phyloP scores from a whole-genome alignment of 805 yeast genomes.

The Yueomyces sinensis region DNA sequence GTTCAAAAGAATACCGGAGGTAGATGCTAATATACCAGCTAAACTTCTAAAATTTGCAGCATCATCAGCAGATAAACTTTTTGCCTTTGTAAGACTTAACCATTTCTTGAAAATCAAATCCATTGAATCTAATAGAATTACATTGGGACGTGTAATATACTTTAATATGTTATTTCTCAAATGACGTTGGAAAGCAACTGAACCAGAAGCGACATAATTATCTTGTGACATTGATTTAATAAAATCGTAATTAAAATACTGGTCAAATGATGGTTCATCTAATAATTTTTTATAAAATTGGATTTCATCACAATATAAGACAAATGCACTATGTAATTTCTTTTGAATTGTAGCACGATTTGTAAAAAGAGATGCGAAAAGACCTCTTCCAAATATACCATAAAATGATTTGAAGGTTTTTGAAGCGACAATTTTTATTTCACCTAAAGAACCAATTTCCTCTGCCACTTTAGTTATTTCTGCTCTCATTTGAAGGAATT shows the following conservation, averaged over 20 bases:
- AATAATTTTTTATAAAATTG: slow-evolving; percentile 16
- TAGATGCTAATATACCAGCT: slow-evolving; percentile 59
- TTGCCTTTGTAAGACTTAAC: slow-evolving; percentile 7
- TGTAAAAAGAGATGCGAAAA: slow-evolving; percentile 38
- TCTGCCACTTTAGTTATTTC: slow-evolving; percentile 19
- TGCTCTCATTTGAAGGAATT: slow-evolving; percentile 27
- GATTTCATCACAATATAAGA: slow-evolving; percentile 7
- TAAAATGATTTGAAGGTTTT: slow-evolving; percentile 23
- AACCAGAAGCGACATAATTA: slow-evolving; percentile 50
- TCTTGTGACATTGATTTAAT: slow-evolving; percentile 36
- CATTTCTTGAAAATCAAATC: slow-evolving; percentile 25
- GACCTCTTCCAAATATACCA: slow-evolving; percentile 35
- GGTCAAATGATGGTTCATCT: slow-evolving; percentile 5
- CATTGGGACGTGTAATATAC: slow-evolving; percentile 12
- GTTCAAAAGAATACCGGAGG: slow-evolving; percentile 46
- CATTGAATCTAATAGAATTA: slow-evolving; percentile 18
- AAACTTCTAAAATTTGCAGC: slow-evolving; percentile 42
- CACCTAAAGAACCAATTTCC: slow-evolving; percentile 11
- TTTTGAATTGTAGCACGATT: slow-evolving; percentile 38
- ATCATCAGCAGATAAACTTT: slow-evolving; percentile 23
- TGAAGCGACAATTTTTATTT: slow-evolving; percentile 15
- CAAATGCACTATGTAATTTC: slow-evolving; percentile 31
- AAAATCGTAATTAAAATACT: slow-evolving; percentile 22
- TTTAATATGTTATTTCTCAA: slow-evolving; percentile 31
- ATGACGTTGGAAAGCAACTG: slow-evolving; percentile 58